Evolutionary conservation across 257 asterid genomes (phyloP), one percentile per base, ranked within the genome.

Genomic region (Solanum chmielewskii): DNA sequence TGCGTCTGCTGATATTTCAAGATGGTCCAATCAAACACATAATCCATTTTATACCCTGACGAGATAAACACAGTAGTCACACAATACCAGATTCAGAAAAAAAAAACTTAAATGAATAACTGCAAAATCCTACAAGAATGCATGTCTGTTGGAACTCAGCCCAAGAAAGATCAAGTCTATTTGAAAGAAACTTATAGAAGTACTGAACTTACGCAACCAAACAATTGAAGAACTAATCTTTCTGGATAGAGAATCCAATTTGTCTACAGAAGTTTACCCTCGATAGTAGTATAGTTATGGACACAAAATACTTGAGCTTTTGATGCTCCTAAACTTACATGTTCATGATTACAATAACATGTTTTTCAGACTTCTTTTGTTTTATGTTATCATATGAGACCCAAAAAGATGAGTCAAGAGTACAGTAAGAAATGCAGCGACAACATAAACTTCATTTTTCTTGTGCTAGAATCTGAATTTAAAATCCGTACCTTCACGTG

Each of bases 1-100:
- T 89, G 89, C 6, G 90, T 76, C 41, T 89, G 91, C 83, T 89
- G 91, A 37, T 89, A 87, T 83, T 89, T 89, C 86, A 89, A 82
- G 64, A 89, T 87, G 42, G 91, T 86, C 91, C 91, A 89, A 33
- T 89, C 91, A 84, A 89, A 89, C 23, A 87, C 88, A 49, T 76
- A 89, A 42, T 87, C 91, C 88, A 80, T 41, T 80, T 84, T 87
- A 87, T 68, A 87, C 13, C 89, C 89, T 89, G 88, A 33, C 45
- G 44, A 78, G 31, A 68, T 16, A 68, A 42, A 42, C 16, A 81
- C 85, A 66, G 87, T 62, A 84, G 86, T 84, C 78, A 41, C 76
- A 25, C 16, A 41, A 16, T 41, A 42, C 25, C 21, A 27, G 62
- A 78, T 78, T 78, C 42, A 81, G 45, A 31, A 20, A 31, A 81